phyloP scores from a whole-genome alignment of 2,329 filamentous ascomycete species.

The Camillea tinctor region DNA sequence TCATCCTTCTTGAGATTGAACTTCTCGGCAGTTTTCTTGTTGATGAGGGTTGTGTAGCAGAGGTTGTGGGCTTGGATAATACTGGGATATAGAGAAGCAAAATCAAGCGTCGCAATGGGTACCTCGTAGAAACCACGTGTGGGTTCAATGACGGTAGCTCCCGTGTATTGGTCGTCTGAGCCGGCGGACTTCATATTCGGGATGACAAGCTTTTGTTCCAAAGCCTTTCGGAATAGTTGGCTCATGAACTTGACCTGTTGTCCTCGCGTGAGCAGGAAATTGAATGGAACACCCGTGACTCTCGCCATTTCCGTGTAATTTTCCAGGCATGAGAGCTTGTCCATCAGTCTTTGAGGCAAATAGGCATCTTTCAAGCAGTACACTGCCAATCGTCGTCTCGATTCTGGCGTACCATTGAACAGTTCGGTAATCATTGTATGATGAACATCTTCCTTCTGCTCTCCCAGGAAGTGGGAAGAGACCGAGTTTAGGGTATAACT shows the following conservation, averaged over 20 bases:
- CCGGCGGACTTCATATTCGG: slow-evolving; percentile 74
- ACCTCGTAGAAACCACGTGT: slow-evolving; percentile 91
- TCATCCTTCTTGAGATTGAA: slow-evolving; percentile 79
- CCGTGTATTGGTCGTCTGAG: slow-evolving; percentile 89
- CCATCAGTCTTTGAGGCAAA: slow-evolving; percentile 88
- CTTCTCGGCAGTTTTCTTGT: slow-evolving; percentile 73
- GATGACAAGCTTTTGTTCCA: slow-evolving; percentile 91
- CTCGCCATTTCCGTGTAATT: slow-evolving; percentile 99
- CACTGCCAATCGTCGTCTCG: slow-evolving; percentile 81
- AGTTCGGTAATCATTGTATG: slow-evolving; percentile 99
- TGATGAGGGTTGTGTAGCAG: slow-evolving; percentile 92
- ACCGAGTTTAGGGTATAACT: slow-evolving; percentile 98
- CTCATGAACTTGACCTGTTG: slow-evolving; percentile 98
- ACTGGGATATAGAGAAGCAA: slow-evolving; percentile 95
- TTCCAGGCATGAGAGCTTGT: slow-evolving; percentile 96
- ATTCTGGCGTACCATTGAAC: slow-evolving; percentile 94
- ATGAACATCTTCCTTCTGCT: slow-evolving; percentile 98
- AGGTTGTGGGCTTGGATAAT: slow-evolving; percentile 99
- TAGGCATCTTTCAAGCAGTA: slow-evolving; percentile 99
- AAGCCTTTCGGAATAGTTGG: slow-evolving; percentile 90
- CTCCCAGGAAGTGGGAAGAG: slow-evolving; percentile 87
- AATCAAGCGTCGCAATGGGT: slow-evolving; percentile 95
- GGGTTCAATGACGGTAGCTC: slow-evolving; percentile 96
- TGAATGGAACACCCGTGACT: slow-evolving; percentile 98
- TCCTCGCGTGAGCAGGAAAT: slow-evolving; percentile 84